These are phyloP conservation scores for Trifolium fragiferum DNA, from an alignment of 306 rosid species.

Conservation along the genomic window DNA sequence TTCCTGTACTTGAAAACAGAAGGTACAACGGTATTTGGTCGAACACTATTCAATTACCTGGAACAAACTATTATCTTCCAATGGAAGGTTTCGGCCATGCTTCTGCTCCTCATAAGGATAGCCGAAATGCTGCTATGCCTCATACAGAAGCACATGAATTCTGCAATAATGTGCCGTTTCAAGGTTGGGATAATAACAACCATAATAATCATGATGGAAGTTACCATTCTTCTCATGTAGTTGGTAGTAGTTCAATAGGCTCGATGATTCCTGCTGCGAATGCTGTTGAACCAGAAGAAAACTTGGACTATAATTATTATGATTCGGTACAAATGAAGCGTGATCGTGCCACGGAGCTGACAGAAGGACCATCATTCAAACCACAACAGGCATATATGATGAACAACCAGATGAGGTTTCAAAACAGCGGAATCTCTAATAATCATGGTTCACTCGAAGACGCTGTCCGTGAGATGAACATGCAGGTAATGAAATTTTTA, in stretches of 20 bases:
- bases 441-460: constrained; percentile 76
- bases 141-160: neutral
- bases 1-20: neutral
- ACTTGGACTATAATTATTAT: constrained; percentile 41
- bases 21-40: neutral
- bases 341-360: constrained; percentile 46
- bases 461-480: constrained; percentile 59
- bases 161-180: constrained; percentile 42
- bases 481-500: constrained; percentile 64
- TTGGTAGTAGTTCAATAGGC: constrained; percentile 48
- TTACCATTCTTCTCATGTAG: constrained; percentile 41
- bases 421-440: constrained; percentile 41
- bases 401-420: constrained; percentile 58
- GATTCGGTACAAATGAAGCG: constrained; percentile 53
- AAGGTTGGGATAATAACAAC: constrained; percentile 63
- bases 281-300: constrained; percentile 51
- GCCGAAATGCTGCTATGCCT: constrained; percentile 38
- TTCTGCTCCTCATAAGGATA: constrained; percentile 21
- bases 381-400: constrained; percentile 48
- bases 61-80: neutral
- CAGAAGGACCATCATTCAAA: constrained; percentile 47
- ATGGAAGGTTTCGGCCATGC: constrained; percentile 8
- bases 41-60: neutral
- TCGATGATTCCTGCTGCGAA: constrained; percentile 51
- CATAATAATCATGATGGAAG: constrained; percentile 52